These are phyloP conservation scores for Ogataea chonburiensis DNA, from an alignment of 805 yeast genomes.

Conservation along the genomic window DNA sequence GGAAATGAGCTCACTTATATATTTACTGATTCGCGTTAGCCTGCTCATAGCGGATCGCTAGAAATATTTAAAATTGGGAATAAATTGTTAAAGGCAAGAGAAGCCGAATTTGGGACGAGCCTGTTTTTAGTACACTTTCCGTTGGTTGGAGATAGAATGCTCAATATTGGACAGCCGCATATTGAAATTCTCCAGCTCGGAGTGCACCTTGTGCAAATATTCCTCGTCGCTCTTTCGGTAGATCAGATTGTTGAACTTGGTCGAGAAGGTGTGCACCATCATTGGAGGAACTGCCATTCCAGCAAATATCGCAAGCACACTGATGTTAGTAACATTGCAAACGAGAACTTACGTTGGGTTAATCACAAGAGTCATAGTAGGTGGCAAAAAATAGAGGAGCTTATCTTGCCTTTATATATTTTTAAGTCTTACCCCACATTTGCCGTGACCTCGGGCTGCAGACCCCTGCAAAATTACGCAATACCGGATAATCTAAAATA, in stretches of 20 bases:
- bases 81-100: conserved; percentile 12
- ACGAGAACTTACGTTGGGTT: conserved; percentile 10
- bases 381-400: not conserved
- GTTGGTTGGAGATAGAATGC: conserved; percentile 2
- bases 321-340: conserved; percentile 2
- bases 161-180: conserved; percentile 17
- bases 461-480: no score
- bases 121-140: conserved; percentile 2
- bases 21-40: conserved; percentile 12
- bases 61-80: conserved; percentile 3
- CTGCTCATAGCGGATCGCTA: conserved; percentile 17
- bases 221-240: conserved; percentile 22
- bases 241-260: conserved; percentile 7
- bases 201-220: conserved; percentile 11
- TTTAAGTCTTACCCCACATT: conserved; percentile 2
- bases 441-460: conserved; percentile 1
- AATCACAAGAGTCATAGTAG: not conserved
- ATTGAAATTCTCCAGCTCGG: conserved; percentile 16
- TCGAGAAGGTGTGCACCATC: conserved; percentile 10
- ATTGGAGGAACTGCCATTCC: conserved; percentile 23
- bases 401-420: not conserved
- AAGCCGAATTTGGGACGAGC: conserved; percentile 8
- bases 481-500: conserved; percentile 26
- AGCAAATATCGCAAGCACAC: conserved; percentile 18
- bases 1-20: conserved; percentile 3